Percentiles rank a stretch among this genome's conserved stretches.
Evolutionary conservation across 495 filamentous ascomycete genomes (phyloP).

Genomic region (Talaromyces stipitatus): DNA sequence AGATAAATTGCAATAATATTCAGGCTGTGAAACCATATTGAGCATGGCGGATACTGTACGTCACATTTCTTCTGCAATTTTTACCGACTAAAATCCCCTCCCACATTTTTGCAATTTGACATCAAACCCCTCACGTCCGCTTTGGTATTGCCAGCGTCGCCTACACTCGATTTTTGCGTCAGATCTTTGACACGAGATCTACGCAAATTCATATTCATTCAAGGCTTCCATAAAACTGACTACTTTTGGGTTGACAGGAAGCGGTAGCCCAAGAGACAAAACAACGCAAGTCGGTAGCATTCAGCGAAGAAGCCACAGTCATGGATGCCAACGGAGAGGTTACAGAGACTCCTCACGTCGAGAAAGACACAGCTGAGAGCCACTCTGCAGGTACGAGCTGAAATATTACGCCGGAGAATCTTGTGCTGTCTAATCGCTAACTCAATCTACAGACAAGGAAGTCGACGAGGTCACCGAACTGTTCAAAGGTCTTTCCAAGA

Average conservation of each 20-base stretch:
- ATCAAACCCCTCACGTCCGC: neutral
- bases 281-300: conserved; percentile 85
- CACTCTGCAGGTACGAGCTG: conserved; percentile 53
- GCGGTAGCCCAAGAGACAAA: conserved; percentile 22
- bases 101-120: conserved; percentile 23
- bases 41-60: conserved; percentile 45
- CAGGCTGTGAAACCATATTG: neutral
- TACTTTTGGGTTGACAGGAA: conserved; percentile 16
- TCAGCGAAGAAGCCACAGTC: conserved; percentile 74
- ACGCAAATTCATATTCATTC: neutral
- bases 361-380: conserved; percentile 61
- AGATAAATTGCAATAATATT: neutral
- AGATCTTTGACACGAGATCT: neutral
- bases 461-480: conserved; percentile 66
- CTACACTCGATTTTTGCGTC: neutral
- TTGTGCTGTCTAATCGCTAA: neutral
- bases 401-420: neutral
- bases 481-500: conserved; percentile 83
- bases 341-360: conserved; percentile 56
- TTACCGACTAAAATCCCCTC: conserved; percentile 23
- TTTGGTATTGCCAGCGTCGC: neutral
- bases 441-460: conserved; percentile 45
- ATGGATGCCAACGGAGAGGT: conserved; percentile 81
- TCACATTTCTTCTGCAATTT: conserved; percentile 32
- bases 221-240: neutral